phyloP scores from a whole-genome alignment of 192 early-diverging fungal genomes.

The Dissophora globulifera region DNA sequence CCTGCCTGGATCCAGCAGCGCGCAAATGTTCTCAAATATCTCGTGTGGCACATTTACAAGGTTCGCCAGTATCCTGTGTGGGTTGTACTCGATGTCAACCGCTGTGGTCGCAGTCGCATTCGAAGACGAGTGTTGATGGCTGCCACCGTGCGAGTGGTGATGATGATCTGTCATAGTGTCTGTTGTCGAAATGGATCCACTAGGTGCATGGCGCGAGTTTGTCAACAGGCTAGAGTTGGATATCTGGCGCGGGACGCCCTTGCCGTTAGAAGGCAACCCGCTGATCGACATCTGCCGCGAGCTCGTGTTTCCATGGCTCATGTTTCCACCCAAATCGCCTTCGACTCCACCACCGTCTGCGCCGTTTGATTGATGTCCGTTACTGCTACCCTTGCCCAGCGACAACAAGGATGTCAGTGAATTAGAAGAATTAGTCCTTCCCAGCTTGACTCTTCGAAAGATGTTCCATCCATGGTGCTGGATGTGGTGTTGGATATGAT shows the following conservation, averaged over 20 bases:
- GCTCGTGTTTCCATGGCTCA: conserved; percentile 27
- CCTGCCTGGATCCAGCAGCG: conserved; percentile 39
- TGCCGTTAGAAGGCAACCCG: not conserved
- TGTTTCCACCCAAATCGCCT: conserved; percentile 20
- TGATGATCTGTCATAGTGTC: not conserved
- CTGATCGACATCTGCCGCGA: conserved; percentile 13
- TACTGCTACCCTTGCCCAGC: conserved; percentile 15
- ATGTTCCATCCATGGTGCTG: conserved; percentile 46
- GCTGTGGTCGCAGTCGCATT: not conserved
- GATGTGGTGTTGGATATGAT: conserved; percentile 32
- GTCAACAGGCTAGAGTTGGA: conserved; percentile 28
- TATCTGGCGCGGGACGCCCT: conserved; percentile 1
- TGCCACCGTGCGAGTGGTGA: not conserved
- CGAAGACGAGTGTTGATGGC: conserved; percentile 5
- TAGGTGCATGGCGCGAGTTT: conserved; percentile 5
- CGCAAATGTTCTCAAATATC: conserved; percentile 53
- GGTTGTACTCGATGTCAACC: conserved; percentile 33
- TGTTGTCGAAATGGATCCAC: conserved; percentile 1
- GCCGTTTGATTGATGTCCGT: conserved; percentile 27
- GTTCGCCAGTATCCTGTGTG: conserved; percentile 42
- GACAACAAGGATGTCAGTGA: conserved; percentile 40
- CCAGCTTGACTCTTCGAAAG: conserved; percentile 31
- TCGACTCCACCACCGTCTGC: conserved; percentile 38
- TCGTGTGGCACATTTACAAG: conserved; percentile 48
- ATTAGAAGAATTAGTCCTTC: conserved; percentile 38